Evolutionary conservation across 305 asterid genomes (phyloP).

Genomic region (Fraxinus sp.): DNA sequence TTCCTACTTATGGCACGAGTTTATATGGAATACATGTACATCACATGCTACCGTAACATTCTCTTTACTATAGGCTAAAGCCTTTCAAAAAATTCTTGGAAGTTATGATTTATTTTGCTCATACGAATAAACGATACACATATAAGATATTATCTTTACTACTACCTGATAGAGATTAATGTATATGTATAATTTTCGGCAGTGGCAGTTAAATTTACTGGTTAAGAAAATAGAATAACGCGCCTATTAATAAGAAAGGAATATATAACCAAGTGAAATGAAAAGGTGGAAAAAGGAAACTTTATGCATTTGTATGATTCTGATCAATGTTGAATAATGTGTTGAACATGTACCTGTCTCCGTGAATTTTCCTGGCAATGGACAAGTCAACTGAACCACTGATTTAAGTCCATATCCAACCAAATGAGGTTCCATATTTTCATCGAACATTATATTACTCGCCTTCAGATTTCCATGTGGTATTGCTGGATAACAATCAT

Average conservation of each 20-base stretch:
- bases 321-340: background rate
- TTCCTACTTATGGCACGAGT: background rate
- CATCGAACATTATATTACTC: constrained; percentile 68
- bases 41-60: background rate
- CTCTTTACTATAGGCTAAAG: background rate
- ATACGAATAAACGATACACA: background rate
- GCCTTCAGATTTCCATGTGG: constrained; percentile 79
- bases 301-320: background rate
- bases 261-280: background rate
- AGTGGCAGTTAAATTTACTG: background rate
- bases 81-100: background rate
- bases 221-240: background rate
- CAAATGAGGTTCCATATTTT: constrained; percentile 82
- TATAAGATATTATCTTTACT: background rate
- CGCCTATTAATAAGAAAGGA: background rate
- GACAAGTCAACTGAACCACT: constrained; percentile 36
- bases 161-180: background rate
- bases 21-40: background rate
- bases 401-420: constrained; percentile 65
- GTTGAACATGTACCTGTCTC: constrained; percentile 52
- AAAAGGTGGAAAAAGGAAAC: background rate
- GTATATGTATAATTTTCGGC: background rate
- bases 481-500: constrained; percentile 71
- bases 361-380: constrained; percentile 25
- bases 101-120: background rate